Evolutionary conservation across 208 protist genomes (phyloP), one percentile per base, ranked within the genome.

Genomic region (Leptomonas seymouri): DNA sequence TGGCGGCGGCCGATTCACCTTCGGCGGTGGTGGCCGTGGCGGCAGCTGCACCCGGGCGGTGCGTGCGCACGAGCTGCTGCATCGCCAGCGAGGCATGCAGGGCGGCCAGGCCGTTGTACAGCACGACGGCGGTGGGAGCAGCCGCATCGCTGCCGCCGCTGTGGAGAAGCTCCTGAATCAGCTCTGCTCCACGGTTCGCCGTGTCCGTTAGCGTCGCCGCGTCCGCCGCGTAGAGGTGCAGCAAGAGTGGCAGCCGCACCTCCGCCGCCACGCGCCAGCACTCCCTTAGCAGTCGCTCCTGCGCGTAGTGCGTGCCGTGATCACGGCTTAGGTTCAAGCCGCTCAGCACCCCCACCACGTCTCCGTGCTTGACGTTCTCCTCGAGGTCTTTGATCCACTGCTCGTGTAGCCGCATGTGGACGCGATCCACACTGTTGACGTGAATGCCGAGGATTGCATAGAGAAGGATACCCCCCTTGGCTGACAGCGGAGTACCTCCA

Each of bases 371-470:
- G 20, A 67, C 84, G 67, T 78, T 69, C 39, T 51, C 39, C 41
- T 66, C 45, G 25, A 92, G 57, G 27, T 82, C 80, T 27, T 80
- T 81, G 34, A 96, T 65, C 87, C 89, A 93, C 76, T 84, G 79
- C 49, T 87, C 76, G 31, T 90, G 87, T 44, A 78, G 58, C 31
- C 82, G 80, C 58, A 80, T 82, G 67, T 93, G 85, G 31, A 78
- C 89, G 49, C 91, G 79, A 45, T 93, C 83, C 39, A 93, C 85
- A 66, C 85, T 96, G 75, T 96, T 89, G 20, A 85, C 77, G 63
- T 96, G 91, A 11, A 96, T 80, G 23, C 91, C 91, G 6, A 91
- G 65, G 18, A 91, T 30, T 16, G 78, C 87, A 61, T 90, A 93
- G 12, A 91, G 71, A 5, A 71, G 20, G 16, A 84, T 58, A 34